Percentiles rank a stretch among this genome's conserved stretches.
Conservation (phyloP, 495 filamentous ascomycete genomes). For the Gamarada debralockiae region DNA sequence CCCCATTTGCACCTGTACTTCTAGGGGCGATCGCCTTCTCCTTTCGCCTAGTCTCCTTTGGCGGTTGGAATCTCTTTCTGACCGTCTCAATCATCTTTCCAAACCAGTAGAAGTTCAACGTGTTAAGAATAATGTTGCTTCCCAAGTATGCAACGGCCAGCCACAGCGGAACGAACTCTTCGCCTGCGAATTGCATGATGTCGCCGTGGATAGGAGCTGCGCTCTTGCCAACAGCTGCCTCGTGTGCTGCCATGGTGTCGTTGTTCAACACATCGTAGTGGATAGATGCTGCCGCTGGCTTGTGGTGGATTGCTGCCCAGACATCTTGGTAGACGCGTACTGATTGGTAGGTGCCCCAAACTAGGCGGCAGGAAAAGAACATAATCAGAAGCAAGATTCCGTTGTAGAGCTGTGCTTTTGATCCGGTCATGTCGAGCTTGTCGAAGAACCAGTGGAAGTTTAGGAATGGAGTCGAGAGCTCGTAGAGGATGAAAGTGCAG, state of each 20-base stretch:
- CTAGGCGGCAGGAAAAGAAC: conserved; percentile 86
- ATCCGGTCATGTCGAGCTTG: conserved; percentile 92
- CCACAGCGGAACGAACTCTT: conserved; percentile 69
- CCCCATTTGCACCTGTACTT: conserved; percentile 26
- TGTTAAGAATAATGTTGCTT: conserved; percentile 77
- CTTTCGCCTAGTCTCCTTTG: conserved; percentile 31
- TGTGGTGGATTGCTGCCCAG: conserved; percentile 54
- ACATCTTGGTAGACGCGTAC: conserved; percentile 75
- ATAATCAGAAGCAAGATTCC: conserved; percentile 66
- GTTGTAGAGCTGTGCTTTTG: conserved; percentile 76
- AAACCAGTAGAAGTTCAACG: conserved; percentile 94
- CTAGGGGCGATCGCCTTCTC: conserved; percentile 25
- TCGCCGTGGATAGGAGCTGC: conserved; percentile 25
- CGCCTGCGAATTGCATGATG: conserved; percentile 40
- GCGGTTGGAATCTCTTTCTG: conserved; percentile 79
- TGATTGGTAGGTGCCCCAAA: conserved; percentile 89
- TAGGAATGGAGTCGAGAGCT: conserved; percentile 89
- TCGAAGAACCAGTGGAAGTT: conserved; percentile 99
- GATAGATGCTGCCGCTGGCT: conserved; percentile 30
- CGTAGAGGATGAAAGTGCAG: conserved; percentile 91
- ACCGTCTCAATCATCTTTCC: conserved; percentile 94
- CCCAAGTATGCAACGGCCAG: conserved; percentile 70
- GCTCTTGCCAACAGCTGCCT: conserved; percentile 22
- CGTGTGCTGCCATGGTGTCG: conserved; percentile 28
- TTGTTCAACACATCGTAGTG: conserved; percentile 27